These are phyloP conservation scores for Cenchrus fungigraminus DNA, from an alignment of 176 grass and related monocot species.

Conservation along the genomic window DNA sequence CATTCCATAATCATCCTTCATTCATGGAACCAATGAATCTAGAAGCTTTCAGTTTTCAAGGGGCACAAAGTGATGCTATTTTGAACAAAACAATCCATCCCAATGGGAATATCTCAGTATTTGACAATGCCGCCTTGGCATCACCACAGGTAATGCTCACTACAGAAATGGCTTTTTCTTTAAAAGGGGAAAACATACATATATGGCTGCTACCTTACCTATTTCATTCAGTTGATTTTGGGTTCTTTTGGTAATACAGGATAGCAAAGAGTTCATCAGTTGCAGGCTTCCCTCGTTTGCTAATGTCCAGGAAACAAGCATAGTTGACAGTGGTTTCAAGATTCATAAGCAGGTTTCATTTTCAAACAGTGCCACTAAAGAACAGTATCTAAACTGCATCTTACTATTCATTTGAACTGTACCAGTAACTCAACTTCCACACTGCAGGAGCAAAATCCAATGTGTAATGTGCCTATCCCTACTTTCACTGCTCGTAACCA, in stretches of 20 bases:
- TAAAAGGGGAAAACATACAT: not conserved
- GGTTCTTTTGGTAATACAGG: constrained; percentile 42
- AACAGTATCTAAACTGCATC: not conserved
- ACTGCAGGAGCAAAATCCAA: constrained; percentile 62
- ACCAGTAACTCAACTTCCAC: constrained; percentile 25
- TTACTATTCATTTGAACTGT: constrained; percentile 22
- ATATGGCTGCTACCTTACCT: not conserved
- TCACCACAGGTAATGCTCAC: constrained; percentile 47
- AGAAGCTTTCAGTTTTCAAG: constrained; percentile 52
- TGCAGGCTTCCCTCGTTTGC: constrained; percentile 38
- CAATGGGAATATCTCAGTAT: constrained; percentile 36
- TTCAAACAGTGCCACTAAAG: constrained; percentile 21
- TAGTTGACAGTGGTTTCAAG: constrained; percentile 46
- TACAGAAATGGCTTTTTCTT: constrained; percentile 1
- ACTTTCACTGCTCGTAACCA: constrained; percentile 43
- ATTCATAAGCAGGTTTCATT: constrained; percentile 48
- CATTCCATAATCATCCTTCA: constrained; percentile 51
- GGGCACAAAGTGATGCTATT: constrained; percentile 36
- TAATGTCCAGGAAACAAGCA: constrained; percentile 27
- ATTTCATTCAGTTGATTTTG: constrained; percentile 20
- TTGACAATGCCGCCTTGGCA: constrained; percentile 42
- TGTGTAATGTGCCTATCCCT: constrained; percentile 47
- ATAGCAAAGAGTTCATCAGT: constrained; percentile 49
- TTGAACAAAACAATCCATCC: constrained; percentile 42
- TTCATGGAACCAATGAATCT: constrained; percentile 55